Evolutionary conservation across 495 filamentous ascomycete genomes (phyloP).

Genomic region (Aspergillus nanangensis): DNA sequence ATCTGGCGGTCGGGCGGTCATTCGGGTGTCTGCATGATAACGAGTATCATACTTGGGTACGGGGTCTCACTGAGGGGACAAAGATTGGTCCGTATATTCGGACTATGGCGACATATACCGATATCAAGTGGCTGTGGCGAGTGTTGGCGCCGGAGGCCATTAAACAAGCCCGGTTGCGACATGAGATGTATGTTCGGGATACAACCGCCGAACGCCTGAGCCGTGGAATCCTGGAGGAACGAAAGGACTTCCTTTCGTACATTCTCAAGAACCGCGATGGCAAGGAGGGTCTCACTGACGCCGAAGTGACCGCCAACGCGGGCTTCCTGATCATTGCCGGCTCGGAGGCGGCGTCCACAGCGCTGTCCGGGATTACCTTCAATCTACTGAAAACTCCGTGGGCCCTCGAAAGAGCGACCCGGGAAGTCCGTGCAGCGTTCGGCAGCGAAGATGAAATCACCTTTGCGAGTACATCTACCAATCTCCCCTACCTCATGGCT

Average conservation of each 20-base stretch:
- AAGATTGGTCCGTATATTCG: too few species aligned
- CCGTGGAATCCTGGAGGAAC: too few species aligned
- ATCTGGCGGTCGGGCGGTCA: constrained; percentile 52
- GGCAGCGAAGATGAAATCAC: constrained; percentile 41
- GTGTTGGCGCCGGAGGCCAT: too few species aligned
- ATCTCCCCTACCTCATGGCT: constrained; percentile 30
- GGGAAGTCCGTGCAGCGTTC: constrained; percentile 50
- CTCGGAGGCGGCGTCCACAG: constrained; percentile 43
- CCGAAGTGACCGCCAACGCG: constrained; percentile 28
- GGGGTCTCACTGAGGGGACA: too few species aligned
- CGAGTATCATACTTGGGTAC: constrained; percentile 46
- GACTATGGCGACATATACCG: too few species aligned
- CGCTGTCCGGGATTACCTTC: constrained; percentile 30
- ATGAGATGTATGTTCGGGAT: too few species aligned
- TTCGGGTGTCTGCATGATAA: constrained; percentile 47
- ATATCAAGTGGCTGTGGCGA: too few species aligned
- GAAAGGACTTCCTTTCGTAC: constrained; percentile 2
- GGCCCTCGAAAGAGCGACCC: constrained; percentile 30
- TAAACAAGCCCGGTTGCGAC: too few species aligned
- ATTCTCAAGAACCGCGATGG: constrained; percentile 11
- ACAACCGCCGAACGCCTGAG: too few species aligned
- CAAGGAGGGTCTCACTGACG: constrained; percentile 23
- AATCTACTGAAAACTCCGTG: constrained; percentile 28
- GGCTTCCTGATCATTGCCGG: constrained; percentile 41
- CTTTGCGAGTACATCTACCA: constrained; percentile 24